Evolutionary conservation across 495 filamentous ascomycete species (phyloP).

Genomic region (Emericellopsis terricola): DNA sequence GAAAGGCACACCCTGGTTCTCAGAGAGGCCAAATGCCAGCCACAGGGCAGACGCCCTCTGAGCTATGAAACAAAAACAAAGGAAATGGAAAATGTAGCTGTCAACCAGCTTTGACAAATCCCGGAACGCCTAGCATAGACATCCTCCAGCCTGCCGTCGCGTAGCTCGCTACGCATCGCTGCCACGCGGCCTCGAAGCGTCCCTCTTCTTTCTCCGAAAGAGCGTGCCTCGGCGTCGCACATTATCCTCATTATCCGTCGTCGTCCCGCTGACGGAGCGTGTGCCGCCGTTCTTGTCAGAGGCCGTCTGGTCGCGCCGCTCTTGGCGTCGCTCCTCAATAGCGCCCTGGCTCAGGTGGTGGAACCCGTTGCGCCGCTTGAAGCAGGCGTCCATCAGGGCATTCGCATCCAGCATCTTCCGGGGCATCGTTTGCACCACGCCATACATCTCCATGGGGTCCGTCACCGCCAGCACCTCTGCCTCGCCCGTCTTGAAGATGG

Average conservation of each 20-base stretch:
- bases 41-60: too few relatives aligned
- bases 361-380: slow-evolving; percentile 62
- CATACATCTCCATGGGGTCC: slow-evolving; percentile 93
- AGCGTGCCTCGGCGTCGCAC: slow-evolving; percentile 19
- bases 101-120: too few relatives aligned
- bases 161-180: neutral
- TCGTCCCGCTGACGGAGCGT: slow-evolving; percentile 5
- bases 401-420: slow-evolving; percentile 67
- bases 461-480: slow-evolving; percentile 56
- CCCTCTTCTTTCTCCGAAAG: slow-evolving; percentile 17
- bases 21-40: too few relatives aligned
- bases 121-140: too few relatives aligned
- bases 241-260: slow-evolving; percentile 7
- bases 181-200: slow-evolving; percentile 2
- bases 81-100: too few relatives aligned
- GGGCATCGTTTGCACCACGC: slow-evolving; percentile 83
- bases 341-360: slow-evolving; percentile 55
- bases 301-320: slow-evolving; percentile 26
- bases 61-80: too few relatives aligned
- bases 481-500: slow-evolving; percentile 86
- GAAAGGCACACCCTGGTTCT: too few relatives aligned
- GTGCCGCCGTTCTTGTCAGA: slow-evolving; percentile 1
- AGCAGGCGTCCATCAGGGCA: slow-evolving; percentile 61
- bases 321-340: slow-evolving; percentile 41
- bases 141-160: too few relatives aligned